Percentiles rank a stretch among this genome's conserved stretches.
phyloP scores from a whole-genome alignment of 495 filamentous ascomycete genomes.

The Friedmanniomyces endolithicus region DNA sequence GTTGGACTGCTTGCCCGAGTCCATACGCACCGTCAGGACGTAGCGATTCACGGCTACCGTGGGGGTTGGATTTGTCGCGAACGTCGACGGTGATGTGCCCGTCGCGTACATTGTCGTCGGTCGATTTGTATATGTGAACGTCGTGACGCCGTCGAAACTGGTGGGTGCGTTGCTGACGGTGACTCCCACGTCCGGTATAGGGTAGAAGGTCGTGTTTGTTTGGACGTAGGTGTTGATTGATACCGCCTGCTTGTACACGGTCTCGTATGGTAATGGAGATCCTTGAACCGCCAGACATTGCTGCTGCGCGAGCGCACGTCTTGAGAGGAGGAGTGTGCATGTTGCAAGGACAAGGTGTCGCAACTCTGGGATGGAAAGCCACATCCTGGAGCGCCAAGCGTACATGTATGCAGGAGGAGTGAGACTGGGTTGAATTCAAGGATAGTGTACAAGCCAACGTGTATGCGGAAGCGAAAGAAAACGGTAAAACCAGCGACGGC shows the following conservation, averaged over 20 bases:
- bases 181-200: slow-evolving; percentile 1
- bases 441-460: slow-evolving; percentile 32
- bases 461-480: slow-evolving; percentile 28
- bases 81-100: neutral
- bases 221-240: slow-evolving; percentile 5
- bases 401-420: neutral
- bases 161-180: slow-evolving; percentile 13
- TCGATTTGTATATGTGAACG: slow-evolving; percentile 1
- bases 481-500: slow-evolving; percentile 37
- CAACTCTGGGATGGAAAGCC: neutral
- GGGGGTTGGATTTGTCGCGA: neutral
- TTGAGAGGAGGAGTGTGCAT: neutral
- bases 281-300: neutral
- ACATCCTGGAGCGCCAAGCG: neutral
- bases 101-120: neutral
- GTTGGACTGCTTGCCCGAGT: neutral
- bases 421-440: too few relatives aligned
- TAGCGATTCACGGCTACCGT: neutral
- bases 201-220: slow-evolving; percentile 12
- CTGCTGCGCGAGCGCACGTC: neutral
- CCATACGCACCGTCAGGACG: neutral
- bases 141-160: slow-evolving; percentile 9
- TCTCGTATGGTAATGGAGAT: neutral
- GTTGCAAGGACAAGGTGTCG: neutral
- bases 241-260: slow-evolving; percentile 7